A percentile compares a stretch with the other conserved stretches of the same genome.
Conservation (phyloP, 1,284 basidiomycete genomes). For the Rhodotorula mucilaginosa region DNA sequence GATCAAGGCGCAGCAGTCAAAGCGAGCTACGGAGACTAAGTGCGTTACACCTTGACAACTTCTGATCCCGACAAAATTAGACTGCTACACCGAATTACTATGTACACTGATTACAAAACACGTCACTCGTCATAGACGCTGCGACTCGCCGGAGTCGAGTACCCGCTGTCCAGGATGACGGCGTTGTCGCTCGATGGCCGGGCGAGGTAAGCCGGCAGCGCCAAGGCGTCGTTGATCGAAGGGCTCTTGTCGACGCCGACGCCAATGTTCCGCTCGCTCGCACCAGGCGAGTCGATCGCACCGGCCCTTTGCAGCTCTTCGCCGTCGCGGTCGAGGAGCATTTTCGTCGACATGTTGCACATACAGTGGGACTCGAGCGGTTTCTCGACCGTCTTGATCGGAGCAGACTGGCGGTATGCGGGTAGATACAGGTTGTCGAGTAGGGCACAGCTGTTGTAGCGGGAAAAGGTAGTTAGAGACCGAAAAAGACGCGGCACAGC, state of each 20-base stretch:
- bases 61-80: not conserved
- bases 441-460: constrained; percentile 22
- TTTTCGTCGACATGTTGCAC: constrained; percentile 25
- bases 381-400: constrained; percentile 4
- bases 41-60: not conserved
- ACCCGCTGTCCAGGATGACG: not conserved
- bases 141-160: not conserved
- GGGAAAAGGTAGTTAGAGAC: not conserved
- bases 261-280: constrained; percentile 3
- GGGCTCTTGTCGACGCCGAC: constrained; percentile 10
- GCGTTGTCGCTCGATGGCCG: not conserved
- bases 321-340: constrained; percentile 29
- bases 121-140: not conserved
- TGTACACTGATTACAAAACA: not conserved
- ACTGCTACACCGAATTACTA: not conserved
- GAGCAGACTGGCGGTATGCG: constrained; percentile 11
- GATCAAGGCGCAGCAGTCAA: not conserved
- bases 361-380: constrained; percentile 9
- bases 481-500: not conserved
- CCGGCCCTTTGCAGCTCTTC: constrained; percentile 12
- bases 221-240: not conserved
- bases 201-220: not conserved
- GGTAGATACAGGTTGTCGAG: constrained; percentile 31
- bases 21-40: not conserved
- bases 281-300: not conserved